These are phyloP conservation scores for Salvia rosmarinus DNA, from an alignment of 257 asterid species.

Conservation along the genomic window DNA sequence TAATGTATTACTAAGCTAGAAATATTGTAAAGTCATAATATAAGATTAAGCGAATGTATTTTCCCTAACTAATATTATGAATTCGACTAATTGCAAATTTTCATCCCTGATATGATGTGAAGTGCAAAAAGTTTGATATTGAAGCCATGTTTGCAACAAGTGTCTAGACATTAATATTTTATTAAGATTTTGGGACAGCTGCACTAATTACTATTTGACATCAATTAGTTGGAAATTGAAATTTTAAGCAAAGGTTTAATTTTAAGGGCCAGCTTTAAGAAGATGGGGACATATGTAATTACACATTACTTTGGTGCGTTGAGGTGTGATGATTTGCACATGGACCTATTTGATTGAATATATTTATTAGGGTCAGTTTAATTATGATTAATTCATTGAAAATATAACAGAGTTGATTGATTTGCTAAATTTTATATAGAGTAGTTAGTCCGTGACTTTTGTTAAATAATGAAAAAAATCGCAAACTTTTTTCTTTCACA, in stretches of 20 bases:
- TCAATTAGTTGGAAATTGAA: constrained; percentile 31
- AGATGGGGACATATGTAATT: constrained; percentile 30
- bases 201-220: constrained; percentile 8
- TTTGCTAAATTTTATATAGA: neutral
- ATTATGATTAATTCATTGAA: constrained; percentile 31
- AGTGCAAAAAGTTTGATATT: constrained; percentile 14
- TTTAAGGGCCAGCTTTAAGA: constrained; percentile 18
- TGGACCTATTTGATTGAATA: constrained; percentile 25
- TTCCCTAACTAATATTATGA: neutral
- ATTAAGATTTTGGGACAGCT: constrained; percentile 16
- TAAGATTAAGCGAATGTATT: too few species aligned
- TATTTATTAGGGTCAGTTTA: constrained; percentile 22
- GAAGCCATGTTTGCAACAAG: constrained; percentile 22
- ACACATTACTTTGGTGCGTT: constrained; percentile 33
- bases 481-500: neutral
- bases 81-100: neutral
- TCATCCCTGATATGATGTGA: constrained; percentile 20
- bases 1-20: too few species aligned
- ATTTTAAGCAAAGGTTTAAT: constrained; percentile 16
- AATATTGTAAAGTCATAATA: too few species aligned
- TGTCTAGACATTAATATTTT: neutral
- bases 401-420: neutral
- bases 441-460: neutral
- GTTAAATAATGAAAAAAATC: neutral
- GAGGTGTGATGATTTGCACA: constrained; percentile 31